Percentiles rank a stretch among this genome's conserved stretches.
phyloP scores from a whole-genome alignment of 495 filamentous ascomycete genomes.

The Cercophora scortea region DNA sequence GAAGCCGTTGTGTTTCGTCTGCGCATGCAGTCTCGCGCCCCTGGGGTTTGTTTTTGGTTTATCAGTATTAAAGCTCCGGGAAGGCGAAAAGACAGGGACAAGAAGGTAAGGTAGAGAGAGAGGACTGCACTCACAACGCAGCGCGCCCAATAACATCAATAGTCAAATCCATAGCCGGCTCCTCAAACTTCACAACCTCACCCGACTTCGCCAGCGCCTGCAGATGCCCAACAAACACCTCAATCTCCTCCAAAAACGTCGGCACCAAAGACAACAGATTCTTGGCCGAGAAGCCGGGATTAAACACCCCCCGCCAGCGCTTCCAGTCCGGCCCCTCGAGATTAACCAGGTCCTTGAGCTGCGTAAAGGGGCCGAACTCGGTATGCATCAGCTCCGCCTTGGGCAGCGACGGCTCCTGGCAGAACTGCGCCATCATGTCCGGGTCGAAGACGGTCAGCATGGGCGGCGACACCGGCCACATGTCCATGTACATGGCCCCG shows the following conservation, averaged over 20 bases:
- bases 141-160: constrained; percentile 39
- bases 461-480: constrained; percentile 32
- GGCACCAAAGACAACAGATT: constrained; percentile 34
- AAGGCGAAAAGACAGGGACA: not conserved
- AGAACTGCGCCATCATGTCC: constrained; percentile 28
- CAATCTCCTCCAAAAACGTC: constrained; percentile 31
- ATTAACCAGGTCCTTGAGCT: constrained; percentile 25
- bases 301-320: constrained; percentile 33
- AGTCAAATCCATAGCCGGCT: constrained; percentile 24
- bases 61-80: no score
- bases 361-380: constrained; percentile 27
- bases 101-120: no score
- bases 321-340: constrained; percentile 34
- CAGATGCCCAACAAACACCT: constrained; percentile 27
- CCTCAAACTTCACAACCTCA: constrained; percentile 27
- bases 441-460: constrained; percentile 29
- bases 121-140: constrained; percentile 24
- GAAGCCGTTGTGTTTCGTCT: constrained; percentile 8
- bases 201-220: constrained; percentile 17
- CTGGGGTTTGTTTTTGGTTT: not conserved
- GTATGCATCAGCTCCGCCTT: constrained; percentile 20
- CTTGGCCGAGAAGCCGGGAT: constrained; percentile 35
- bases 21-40: constrained; percentile 1
- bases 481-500: constrained; percentile 35
- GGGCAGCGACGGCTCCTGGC: constrained; percentile 20